These are phyloP conservation scores for Boletus rubescentipes DNA, from an alignment of 768 basidiomycete genomes.

Conservation along the genomic window DNA sequence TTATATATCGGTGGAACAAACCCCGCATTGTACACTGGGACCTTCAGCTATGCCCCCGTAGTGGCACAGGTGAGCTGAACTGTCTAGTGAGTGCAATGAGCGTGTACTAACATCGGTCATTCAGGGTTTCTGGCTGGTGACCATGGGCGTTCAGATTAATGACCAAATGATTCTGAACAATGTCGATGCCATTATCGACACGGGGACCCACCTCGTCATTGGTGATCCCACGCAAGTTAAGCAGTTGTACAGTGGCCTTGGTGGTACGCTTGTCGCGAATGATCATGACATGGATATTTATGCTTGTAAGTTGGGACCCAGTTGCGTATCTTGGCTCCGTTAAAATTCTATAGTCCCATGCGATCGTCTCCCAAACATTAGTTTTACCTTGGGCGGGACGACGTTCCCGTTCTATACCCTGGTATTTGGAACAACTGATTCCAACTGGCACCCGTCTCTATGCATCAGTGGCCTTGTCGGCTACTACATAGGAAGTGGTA, in stretches of 20 bases:
- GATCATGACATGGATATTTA: slow-evolving; percentile 27
- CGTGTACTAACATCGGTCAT: slow-evolving; percentile 1
- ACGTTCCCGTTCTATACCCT: slow-evolving; percentile 32
- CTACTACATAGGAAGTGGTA: too few species aligned
- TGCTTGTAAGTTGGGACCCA: slow-evolving; percentile 20
- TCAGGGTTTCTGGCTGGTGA: slow-evolving; percentile 13
- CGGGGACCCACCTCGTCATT: slow-evolving; percentile 14
- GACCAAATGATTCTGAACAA: neutral
- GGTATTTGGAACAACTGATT: too few species aligned
- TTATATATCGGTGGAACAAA: slow-evolving; percentile 43
- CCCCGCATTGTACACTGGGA: slow-evolving; percentile 34
- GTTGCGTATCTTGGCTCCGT: neutral
- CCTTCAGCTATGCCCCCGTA: slow-evolving; percentile 32
- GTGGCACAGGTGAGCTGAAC: slow-evolving; percentile 16
- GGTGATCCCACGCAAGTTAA: neutral
- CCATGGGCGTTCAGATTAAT: neutral
- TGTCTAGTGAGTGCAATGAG: neutral
- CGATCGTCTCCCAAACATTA: slow-evolving; percentile 24
- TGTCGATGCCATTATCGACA: slow-evolving; percentile 11
- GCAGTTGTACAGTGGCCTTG: neutral
- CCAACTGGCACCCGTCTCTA: too few species aligned
- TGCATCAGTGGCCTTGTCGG: too few species aligned
- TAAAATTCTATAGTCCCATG: slow-evolving; percentile 26
- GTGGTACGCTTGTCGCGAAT: slow-evolving; percentile 6
- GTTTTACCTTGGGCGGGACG: slow-evolving; percentile 37